Conservation (phyloP, 176 grass and related monocot species). For the Juncus effusus region DNA sequence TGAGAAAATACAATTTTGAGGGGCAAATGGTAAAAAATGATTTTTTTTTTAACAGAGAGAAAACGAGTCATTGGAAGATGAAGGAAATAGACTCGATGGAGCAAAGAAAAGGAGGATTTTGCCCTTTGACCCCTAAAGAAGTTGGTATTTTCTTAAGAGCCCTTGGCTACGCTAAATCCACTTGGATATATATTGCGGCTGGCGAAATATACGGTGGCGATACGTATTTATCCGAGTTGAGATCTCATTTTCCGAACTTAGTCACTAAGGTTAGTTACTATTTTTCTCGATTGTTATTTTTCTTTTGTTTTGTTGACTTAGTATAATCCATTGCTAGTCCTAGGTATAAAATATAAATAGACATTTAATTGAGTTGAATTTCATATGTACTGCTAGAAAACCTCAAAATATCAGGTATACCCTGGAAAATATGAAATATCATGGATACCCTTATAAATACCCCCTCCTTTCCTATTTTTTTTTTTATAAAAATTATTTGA, state of each 20-base stretch:
- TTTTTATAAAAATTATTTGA: too few relatives aligned
- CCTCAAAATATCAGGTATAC: too few relatives aligned
- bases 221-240: slow-evolving; percentile 74
- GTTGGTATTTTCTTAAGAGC: slow-evolving; percentile 73
- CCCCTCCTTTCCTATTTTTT: too few relatives aligned
- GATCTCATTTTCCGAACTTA: slow-evolving; percentile 74
- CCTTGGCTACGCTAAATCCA: slow-evolving; percentile 73
- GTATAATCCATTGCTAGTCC: too few relatives aligned
- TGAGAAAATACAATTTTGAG: slow-evolving; percentile 8
- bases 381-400: too few relatives aligned
- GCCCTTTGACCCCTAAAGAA: slow-evolving; percentile 78
- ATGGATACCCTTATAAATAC: too few relatives aligned
- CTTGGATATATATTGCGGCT: slow-evolving; percentile 89
- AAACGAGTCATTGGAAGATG: slow-evolving; percentile 92
- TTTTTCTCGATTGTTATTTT: background rate
- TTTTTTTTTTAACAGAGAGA: slow-evolving; percentile 45
- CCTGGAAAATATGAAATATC: too few relatives aligned
- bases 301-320: too few relatives aligned
- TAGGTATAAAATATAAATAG: too few relatives aligned
- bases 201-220: slow-evolving; percentile 94
- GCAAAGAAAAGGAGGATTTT: slow-evolving; percentile 71
- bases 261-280: slow-evolving; percentile 70
- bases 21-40: background rate
- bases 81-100: slow-evolving; percentile 87
- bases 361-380: too few relatives aligned